Conservation (phyloP, 352 stramenopile genomes). For the Pythium rishiriense region DNA sequence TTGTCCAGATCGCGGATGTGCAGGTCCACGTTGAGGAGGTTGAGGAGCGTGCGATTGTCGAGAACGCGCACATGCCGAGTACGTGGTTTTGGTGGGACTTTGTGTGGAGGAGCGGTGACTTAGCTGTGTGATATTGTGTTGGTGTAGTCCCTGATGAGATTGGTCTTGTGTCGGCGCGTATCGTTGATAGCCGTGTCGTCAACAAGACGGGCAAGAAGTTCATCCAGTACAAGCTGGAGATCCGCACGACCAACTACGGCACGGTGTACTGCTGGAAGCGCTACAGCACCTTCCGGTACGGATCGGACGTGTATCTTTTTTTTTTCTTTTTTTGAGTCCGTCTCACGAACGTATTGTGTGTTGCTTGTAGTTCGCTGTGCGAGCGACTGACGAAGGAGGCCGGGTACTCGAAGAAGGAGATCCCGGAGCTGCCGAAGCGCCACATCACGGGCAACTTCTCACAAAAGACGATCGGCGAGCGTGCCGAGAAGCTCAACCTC, state of each 20-base stretch:
- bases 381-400: constrained; percentile 86
- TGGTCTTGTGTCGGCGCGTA: constrained; percentile 71
- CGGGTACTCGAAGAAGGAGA: constrained; percentile 80
- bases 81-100: constrained; percentile 32
- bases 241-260: constrained; percentile 86
- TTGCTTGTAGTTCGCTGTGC: constrained; percentile 56
- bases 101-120: constrained; percentile 2
- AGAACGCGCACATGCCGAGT: constrained; percentile 78
- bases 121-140: constrained; percentile 1
- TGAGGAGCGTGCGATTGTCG: constrained; percentile 78
- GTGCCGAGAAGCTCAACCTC: constrained; percentile 84
- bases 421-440: constrained; percentile 80
- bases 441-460: constrained; percentile 86
- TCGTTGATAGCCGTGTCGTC: constrained; percentile 83
- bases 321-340: neutral
- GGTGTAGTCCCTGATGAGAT: constrained; percentile 80
- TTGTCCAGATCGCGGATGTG: constrained; percentile 82
- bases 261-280: constrained; percentile 89
- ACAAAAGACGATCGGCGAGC: constrained; percentile 76
- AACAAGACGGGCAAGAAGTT: constrained; percentile 87
- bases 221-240: constrained; percentile 90
- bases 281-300: constrained; percentile 87
- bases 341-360: constrained; percentile 1
- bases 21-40: constrained; percentile 65
- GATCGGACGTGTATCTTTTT: neutral